Conservation (phyloP, 768 basidiomycete genomes). For the Pisolithus microcarpus region DNA sequence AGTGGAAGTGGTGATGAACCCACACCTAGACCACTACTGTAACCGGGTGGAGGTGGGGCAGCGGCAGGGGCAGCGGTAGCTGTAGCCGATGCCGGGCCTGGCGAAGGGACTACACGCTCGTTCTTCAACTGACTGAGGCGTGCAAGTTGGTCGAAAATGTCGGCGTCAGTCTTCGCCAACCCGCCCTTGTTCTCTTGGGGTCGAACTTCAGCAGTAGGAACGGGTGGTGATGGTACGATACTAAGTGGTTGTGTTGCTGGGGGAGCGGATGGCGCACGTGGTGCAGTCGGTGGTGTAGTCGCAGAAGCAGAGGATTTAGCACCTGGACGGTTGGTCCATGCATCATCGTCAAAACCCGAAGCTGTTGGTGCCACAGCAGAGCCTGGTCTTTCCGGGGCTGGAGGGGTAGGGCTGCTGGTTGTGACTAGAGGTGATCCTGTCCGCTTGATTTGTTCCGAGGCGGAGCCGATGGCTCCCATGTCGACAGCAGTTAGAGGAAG, state of each 20-base stretch:
- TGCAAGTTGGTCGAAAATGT: conserved; percentile 70
- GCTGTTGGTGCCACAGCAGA: conserved; percentile 40
- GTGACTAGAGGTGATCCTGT: conserved; percentile 53
- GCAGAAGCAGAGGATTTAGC: conserved; percentile 55
- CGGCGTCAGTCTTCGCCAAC: conserved; percentile 59
- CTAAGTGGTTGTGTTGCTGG: conserved; percentile 31
- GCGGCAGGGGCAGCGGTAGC: conserved; percentile 27
- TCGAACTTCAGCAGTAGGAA: conserved; percentile 19
- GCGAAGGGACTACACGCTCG: conserved; percentile 24
- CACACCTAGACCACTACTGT: conserved; percentile 61
- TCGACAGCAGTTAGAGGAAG: conserved; percentile 59
- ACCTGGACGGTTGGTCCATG: conserved; percentile 89
- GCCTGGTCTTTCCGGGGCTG: conserved; percentile 44
- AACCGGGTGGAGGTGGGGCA: conserved; percentile 38
- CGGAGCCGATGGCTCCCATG: conserved; percentile 57
- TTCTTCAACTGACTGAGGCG: conserved; percentile 54
- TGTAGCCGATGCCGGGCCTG: conserved; percentile 26
- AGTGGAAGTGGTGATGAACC: conserved; percentile 50
- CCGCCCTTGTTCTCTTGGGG: conserved; percentile 15
- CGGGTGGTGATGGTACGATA: conserved; percentile 20
- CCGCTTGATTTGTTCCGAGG: conserved; percentile 64
- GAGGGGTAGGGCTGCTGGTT: conserved; percentile 35
- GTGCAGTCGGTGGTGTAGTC: conserved; percentile 36
- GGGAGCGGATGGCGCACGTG: conserved; percentile 44
- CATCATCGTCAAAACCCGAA: conserved; percentile 91